Evolutionary conservation across 2,329 filamentous ascomycete species (phyloP), one percentile per base, ranked within the genome.

Genomic region (Ambrosiella beaveri): DNA sequence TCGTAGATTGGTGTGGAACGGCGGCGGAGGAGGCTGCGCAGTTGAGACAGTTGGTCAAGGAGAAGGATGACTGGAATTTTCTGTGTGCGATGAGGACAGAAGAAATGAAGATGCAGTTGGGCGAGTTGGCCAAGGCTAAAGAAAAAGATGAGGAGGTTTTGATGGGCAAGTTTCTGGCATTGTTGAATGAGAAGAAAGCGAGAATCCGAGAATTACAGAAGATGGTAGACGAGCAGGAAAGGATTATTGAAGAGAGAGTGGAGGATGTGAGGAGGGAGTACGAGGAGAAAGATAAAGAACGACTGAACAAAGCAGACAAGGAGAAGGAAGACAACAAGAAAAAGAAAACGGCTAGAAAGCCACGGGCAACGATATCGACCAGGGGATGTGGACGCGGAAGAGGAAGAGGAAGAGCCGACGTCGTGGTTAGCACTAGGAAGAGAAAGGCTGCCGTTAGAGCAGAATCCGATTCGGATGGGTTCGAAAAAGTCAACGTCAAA

Each of bases 151-250:
- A 90, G 68, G 74, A 75, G 1, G 75, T 76, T 15, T 70, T 90
- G 58, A 69, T 90, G 1, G 77, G 79, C 61, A 88, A 87, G 66
- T 88, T 88, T 64, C 76, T 79, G 57, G 73, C 79, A 58, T 71
- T 91, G 1, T 71, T 90, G 1, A 90, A 90, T 64, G 80, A 85
- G 67, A 91, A 91, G 71, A 90, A 90, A 68, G 72, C 83, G 56
- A 89, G 86, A 69, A 89, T 90, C 54, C 72, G 86, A 49, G 79
- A 88, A 64, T 85, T 88, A 68, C 81, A 85, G 64, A 75, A 35
- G 8, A 27, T 49, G 17, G 55, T 55, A 36, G 49, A 57, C 13
- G 57, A 50, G 27, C 38, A 45, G 35, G 6, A 41, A 41, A 37
- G 40, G 36, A 36, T 35, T 37, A 11, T 9, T n/a, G 52, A 40